phyloP scores from a whole-genome alignment of 192 early-diverging fungal genomes.

The Backusella westeae region DNA sequence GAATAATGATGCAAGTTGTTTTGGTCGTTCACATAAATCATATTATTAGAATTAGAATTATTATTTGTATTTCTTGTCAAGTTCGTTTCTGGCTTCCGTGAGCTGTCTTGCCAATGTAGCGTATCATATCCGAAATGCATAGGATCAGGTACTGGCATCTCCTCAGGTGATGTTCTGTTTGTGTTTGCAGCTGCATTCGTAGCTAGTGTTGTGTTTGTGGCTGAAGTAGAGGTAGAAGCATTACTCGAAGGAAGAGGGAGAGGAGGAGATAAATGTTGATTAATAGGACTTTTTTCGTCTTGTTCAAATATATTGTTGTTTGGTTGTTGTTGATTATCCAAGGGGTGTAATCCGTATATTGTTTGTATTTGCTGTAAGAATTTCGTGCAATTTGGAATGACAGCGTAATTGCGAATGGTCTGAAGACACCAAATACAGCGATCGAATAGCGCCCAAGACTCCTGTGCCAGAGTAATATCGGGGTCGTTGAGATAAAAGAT shows the following conservation, averaged over 20 bases:
- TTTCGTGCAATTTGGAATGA: slow-evolving; percentile 12
- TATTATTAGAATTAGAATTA: neutral
- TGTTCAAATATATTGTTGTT: neutral
- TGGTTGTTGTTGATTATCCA: neutral
- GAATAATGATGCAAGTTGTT: neutral
- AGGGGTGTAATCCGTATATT: slow-evolving; percentile 5
- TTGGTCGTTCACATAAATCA: neutral
- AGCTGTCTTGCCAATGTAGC: neutral
- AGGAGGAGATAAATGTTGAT: neutral
- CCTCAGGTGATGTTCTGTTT: neutral
- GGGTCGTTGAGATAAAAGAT: neutral
- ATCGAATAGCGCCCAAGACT: slow-evolving; percentile 12
- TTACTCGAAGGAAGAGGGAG: neutral
- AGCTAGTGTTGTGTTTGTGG: neutral
- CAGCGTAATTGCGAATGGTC: slow-evolving; percentile 2
- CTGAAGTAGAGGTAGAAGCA: neutral
- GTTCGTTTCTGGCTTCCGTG: neutral
- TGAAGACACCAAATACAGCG: slow-evolving; percentile 13
- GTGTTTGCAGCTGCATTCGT: neutral
- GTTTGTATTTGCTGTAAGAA: slow-evolving; percentile 18
- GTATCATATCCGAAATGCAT: neutral
- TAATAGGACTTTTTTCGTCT: neutral
- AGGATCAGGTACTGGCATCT: neutral
- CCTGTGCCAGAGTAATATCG: slow-evolving; percentile 4
- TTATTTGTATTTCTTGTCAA: neutral